phyloP scores from a whole-genome alignment of 352 stramenopile species.

The Phytophthora macrochlamydospora region DNA sequence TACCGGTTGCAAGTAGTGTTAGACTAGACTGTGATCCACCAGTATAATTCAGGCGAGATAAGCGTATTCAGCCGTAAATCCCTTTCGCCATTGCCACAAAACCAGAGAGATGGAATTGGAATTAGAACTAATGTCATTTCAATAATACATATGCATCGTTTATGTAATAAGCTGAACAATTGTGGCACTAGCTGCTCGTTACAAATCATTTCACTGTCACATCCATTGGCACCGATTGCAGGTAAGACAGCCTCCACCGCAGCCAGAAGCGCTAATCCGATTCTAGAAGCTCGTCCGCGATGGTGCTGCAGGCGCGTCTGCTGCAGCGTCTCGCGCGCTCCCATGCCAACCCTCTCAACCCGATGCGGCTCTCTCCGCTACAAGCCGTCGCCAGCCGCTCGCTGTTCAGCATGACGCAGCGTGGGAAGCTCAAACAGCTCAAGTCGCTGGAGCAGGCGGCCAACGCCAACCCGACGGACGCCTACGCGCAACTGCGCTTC shows the following conservation, averaged over 20 bases:
- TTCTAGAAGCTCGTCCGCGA: not conserved
- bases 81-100: no score
- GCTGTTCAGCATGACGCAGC: conserved; percentile 84
- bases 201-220: no score
- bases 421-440: conserved; percentile 78
- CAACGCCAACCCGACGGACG: conserved; percentile 76
- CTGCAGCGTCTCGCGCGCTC: not conserved
- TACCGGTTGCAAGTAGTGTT: no score
- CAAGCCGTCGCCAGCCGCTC: conserved; percentile 44
- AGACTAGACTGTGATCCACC: no score
- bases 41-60: no score
- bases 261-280: not conserved
- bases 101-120: no score
- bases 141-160: no score
- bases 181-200: no score
- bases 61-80: no score
- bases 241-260: not conserved
- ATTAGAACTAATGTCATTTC: no score
- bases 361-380: not conserved
- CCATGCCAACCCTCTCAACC: not conserved
- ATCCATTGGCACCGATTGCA: not conserved
- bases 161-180: no score
- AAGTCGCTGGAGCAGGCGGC: conserved; percentile 86
- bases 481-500: conserved; percentile 81
- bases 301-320: not conserved